Base-by-base conservation (phyloP, 345 rosid species). In the Bruguiera sexangula region DNA sequence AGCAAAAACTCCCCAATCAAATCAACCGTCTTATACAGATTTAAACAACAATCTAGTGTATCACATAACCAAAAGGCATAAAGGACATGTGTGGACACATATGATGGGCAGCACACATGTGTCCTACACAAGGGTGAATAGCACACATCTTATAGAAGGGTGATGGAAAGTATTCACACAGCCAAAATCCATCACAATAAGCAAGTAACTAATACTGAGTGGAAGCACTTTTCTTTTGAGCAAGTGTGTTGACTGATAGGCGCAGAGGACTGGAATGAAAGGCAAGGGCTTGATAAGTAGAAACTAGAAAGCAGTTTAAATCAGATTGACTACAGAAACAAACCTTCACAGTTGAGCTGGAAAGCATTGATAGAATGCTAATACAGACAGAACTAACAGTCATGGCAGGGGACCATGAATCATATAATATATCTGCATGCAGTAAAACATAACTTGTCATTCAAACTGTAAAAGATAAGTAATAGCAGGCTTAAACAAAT, bases 321-420 rank as follows among this genome's bases (percentile, higher is more conserved):
- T 36, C n/a, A 21, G 61, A 27, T 13, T 48, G 53, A 69, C 22
- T 15, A 18, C 5, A 16, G 58, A 56, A 66, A 39, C 63, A 54
- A 74, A 94, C 99, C 99, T 95, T 95, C 36, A 71, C 92, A 30
- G 97, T 84, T 30, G 97, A 88, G 87, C 99, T 94, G 48, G 99
- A 95, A 29, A 95, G 96, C 99, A 92, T 92, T 29, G 96, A 92
- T 76, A 95, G 97, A 78, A 95, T 89, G 87, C 97, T 95, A 77
- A 95, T 95, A 78, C 99, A 95, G 78, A 92, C 84, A 11, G 97
- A 92, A 78, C 96, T 88, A 70, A 92, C 99, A 0, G 97, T 95
- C 97, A 95, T 95, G 65, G 97, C 99, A 2, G 97, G 97, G 8
- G 97, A 95, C 99, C 97, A 95, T 31, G 99, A 95, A 82, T 95